Conservation (phyloP, 2,329 filamentous ascomycete species). For the Exophiala sp. region DNA sequence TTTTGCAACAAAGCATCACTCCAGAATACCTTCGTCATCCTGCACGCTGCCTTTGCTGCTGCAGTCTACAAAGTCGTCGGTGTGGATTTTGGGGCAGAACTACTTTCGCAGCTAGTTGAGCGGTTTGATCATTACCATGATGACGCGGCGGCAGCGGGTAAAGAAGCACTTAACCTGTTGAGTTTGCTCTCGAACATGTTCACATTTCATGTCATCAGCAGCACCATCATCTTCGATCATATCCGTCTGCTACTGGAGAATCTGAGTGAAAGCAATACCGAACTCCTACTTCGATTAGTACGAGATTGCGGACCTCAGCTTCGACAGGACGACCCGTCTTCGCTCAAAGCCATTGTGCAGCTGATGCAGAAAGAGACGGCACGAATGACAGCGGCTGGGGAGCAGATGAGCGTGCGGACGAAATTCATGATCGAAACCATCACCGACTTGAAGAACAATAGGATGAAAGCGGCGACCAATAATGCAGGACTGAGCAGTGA, state of each 20-base stretch:
- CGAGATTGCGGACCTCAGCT: conserved; percentile 74
- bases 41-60: conserved; percentile 83
- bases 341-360: conserved; percentile 81
- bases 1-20: conserved; percentile 71
- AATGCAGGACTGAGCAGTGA: conserved; percentile 70
- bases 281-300: conserved; percentile 77
- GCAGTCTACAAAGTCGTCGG: conserved; percentile 83
- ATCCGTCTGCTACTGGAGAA: conserved; percentile 68
- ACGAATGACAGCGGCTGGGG: conserved; percentile 58
- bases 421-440: conserved; percentile 98
- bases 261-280: conserved; percentile 79
- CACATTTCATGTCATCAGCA: conserved; percentile 80
- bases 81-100: conserved; percentile 80
- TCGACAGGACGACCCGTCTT: conserved; percentile 78
- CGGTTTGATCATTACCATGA: conserved; percentile 63
- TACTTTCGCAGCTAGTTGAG: conserved; percentile 71
- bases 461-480: conserved; percentile 66
- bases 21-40: conserved; percentile 81
- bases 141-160: conserved; percentile 42
- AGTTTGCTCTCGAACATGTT: conserved; percentile 82
- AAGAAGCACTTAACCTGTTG: conserved; percentile 69
- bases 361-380: conserved; percentile 68
- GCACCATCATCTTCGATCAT: conserved; percentile 83
- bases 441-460: conserved; percentile 89
- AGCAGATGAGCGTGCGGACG: conserved; percentile 68